Evolutionary conservation across 192 early-diverging fungal genomes (phyloP).

Genomic region (Pecoramyces ruminantium): DNA sequence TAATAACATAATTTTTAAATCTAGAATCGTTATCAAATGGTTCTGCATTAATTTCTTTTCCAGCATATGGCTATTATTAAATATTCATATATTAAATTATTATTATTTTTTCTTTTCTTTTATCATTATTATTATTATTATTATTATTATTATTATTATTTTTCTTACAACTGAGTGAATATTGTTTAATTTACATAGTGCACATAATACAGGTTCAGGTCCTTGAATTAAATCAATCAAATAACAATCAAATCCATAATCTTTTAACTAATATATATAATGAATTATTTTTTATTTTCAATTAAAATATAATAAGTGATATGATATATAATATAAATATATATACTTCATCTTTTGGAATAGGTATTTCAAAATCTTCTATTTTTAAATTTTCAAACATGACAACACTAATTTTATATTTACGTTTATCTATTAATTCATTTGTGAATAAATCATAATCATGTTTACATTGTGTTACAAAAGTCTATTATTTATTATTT

Average conservation of each 20-base stretch:
- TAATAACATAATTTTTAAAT: background rate
- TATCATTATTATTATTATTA: too few species aligned
- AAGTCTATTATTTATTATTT: slow-evolving; percentile 23
- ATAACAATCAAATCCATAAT: slow-evolving; percentile 58
- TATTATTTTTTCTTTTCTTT: too few species aligned
- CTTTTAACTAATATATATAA: slow-evolving; percentile 30
- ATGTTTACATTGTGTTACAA: slow-evolving; percentile 54
- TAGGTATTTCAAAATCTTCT: background rate
- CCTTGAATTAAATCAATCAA: slow-evolving; percentile 59
- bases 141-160: too few species aligned
- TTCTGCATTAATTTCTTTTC: slow-evolving; percentile 14
- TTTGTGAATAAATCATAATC: slow-evolving; percentile 60
- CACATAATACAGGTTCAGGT: slow-evolving; percentile 35
- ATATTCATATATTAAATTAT: too few species aligned
- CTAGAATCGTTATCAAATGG: slow-evolving; percentile 1
- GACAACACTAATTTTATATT: slow-evolving; percentile 42
- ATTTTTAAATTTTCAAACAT: slow-evolving; percentile 6
- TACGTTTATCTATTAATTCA: slow-evolving; percentile 39
- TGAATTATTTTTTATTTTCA: too few species aligned
- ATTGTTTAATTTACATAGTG: slow-evolving; percentile 37
- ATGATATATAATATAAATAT: too few species aligned
- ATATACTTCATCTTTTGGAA: background rate
- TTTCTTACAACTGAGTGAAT: slow-evolving; percentile 31
- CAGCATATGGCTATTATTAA: slow-evolving; percentile 7
- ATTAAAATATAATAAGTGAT: too few species aligned